Evolutionary conservation across 208 protist genomes (phyloP).

Genomic region (Leptomonas pyrrhocoris): DNA sequence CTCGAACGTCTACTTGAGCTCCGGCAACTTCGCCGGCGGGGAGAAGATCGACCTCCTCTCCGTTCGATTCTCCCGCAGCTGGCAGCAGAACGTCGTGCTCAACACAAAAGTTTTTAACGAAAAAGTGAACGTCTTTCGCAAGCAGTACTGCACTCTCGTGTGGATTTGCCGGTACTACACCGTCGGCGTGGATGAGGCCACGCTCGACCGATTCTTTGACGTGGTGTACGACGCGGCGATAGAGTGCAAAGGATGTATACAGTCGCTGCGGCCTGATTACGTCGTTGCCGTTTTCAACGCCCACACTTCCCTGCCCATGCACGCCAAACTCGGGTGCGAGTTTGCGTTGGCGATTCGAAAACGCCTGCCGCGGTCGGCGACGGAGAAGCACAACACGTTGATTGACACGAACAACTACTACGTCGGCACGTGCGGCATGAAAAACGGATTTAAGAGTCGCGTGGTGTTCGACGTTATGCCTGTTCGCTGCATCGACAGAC

Average conservation of each 20-base stretch:
- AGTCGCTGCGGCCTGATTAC: slow-evolving; percentile 52
- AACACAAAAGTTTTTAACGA: slow-evolving; percentile 67
- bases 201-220: slow-evolving; percentile 23
- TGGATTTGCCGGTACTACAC: slow-evolving; percentile 36
- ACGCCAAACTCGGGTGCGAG: slow-evolving; percentile 44
- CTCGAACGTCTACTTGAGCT: not conserved
- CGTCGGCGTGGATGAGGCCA: slow-evolving; percentile 9
- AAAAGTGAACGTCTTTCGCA: slow-evolving; percentile 50
- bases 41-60: not conserved
- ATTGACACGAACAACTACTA: slow-evolving; percentile 63
- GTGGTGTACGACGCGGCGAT: slow-evolving; percentile 18
- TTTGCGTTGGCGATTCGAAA: slow-evolving; percentile 50
- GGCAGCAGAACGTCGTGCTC: slow-evolving; percentile 36
- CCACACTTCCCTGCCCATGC: slow-evolving; percentile 51
- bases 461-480: slow-evolving; percentile 32
- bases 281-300: slow-evolving; percentile 61
- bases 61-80: slow-evolving; percentile 1
- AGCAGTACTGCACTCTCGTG: slow-evolving; percentile 55
- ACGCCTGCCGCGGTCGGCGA: slow-evolving; percentile 28
- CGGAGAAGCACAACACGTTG: slow-evolving; percentile 29
- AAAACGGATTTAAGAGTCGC: slow-evolving; percentile 25
- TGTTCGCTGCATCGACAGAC: slow-evolving; percentile 7
- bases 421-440: slow-evolving; percentile 53
- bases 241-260: slow-evolving; percentile 47
- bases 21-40: not conserved